Evolutionary conservation across 768 basidiomycete species (phyloP).

Genomic region (Suillus fuscotomentosus): DNA sequence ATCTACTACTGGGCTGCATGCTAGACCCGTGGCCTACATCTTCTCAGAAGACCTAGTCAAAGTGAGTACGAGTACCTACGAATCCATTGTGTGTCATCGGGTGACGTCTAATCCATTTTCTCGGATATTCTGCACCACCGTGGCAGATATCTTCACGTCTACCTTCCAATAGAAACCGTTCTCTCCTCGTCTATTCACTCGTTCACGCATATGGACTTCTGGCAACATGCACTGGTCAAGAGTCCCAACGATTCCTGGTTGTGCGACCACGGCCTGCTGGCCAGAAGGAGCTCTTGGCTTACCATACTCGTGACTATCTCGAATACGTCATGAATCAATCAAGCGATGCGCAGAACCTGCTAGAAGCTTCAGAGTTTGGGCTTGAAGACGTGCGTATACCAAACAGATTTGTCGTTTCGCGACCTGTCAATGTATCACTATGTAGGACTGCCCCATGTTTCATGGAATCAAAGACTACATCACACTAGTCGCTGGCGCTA

Average conservation of each 20-base stretch:
- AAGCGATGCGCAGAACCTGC: conserved; percentile 23
- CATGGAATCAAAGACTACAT: conserved; percentile 67
- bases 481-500: conserved; percentile 69
- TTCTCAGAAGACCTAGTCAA: conserved; percentile 59
- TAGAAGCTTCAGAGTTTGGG: conserved; percentile 45
- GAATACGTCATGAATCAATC: conserved; percentile 48
- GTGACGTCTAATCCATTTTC: not conserved
- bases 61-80: conserved; percentile 26
- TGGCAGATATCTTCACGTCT: conserved; percentile 51
- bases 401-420: not conserved
- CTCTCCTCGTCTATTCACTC: conserved; percentile 64
- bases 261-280: conserved; percentile 56
- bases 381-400: conserved; percentile 50
- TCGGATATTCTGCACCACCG: not conserved
- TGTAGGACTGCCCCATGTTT: conserved; percentile 84
- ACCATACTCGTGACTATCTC: conserved; percentile 74
- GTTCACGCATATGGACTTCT: conserved; percentile 53
- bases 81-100: no score
- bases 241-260: conserved; percentile 35
- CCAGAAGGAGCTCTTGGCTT: conserved; percentile 54
- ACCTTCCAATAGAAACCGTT: conserved; percentile 68
- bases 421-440: conserved; percentile 3
- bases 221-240: conserved; percentile 24
- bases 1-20: not conserved
- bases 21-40: conserved; percentile 43